phyloP scores from a whole-genome alignment of 352 stramenopile species.

The Globisporangium rhizosaccharum region DNA sequence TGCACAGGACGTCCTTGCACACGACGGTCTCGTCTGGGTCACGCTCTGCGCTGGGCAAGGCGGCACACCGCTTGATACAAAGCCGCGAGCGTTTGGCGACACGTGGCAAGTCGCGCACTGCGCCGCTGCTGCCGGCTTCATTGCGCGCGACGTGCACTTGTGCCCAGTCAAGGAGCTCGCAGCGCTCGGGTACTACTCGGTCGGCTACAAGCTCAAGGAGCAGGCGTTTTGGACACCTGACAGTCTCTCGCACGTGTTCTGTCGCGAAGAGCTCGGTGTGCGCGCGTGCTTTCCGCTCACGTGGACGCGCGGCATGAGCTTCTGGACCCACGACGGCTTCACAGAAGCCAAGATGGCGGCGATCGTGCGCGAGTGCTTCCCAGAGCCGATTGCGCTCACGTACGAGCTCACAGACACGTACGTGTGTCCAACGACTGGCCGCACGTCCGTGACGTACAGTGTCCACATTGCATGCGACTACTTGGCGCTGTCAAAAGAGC shows the following conservation, averaged over 20 bases:
- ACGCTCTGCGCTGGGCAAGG: conserved; percentile 77
- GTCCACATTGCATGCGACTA: conserved; percentile 34
- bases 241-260: conserved; percentile 71
- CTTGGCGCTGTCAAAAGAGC: conserved; percentile 39
- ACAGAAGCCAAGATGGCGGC: conserved; percentile 35
- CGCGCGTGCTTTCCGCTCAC: conserved; percentile 49
- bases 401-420: conserved; percentile 57
- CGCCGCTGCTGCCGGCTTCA: conserved; percentile 44
- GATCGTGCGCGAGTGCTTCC: conserved; percentile 45
- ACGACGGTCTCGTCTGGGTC: conserved; percentile 71
- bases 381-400: conserved; percentile 26
- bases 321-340: conserved; percentile 69
- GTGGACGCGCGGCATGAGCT: conserved; percentile 67
- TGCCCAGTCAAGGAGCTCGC: conserved; percentile 56
- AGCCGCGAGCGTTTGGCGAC: conserved; percentile 53
- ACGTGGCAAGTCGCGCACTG: conserved; percentile 79
- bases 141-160: conserved; percentile 57
- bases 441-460: conserved; percentile 59
- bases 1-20: conserved; percentile 39
- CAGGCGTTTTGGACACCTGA: conserved; percentile 66
- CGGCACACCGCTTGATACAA: conserved; percentile 62
- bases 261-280: conserved; percentile 30
- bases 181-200: conserved; percentile 70
- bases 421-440: conserved; percentile 36
- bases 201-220: conserved; percentile 73